These are phyloP conservation scores for Teratosphaeriaceae sp. DNA, from an alignment of 2,329 filamentous ascomycete species.

Conservation along the genomic window DNA sequence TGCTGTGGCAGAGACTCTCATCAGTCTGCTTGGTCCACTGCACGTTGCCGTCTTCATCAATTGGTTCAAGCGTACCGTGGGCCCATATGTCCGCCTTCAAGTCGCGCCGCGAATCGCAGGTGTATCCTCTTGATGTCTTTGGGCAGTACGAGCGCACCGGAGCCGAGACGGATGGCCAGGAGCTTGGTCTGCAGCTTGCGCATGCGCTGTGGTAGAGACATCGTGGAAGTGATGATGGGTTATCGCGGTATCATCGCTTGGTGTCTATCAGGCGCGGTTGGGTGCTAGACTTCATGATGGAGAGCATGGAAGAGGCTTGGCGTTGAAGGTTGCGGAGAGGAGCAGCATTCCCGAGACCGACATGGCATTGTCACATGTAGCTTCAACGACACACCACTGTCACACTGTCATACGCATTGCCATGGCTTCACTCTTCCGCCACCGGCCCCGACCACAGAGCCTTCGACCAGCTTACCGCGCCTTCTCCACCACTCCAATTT, in stretches of 20 bases:
- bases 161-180: slow-evolving; percentile 68
- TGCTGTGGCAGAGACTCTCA: slow-evolving; percentile 44
- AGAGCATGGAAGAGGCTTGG: slow-evolving; percentile 1
- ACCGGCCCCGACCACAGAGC: slow-evolving; percentile 7
- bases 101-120: slow-evolving; percentile 60
- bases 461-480: slow-evolving; percentile 17
- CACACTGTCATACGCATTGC: background rate
- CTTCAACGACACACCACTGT: background rate
- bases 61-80: slow-evolving; percentile 49
- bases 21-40: too few relatives aligned
- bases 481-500: slow-evolving; percentile 26
- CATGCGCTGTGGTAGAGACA: slow-evolving; percentile 60
- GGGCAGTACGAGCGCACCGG: slow-evolving; percentile 76
- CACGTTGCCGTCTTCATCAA: background rate
- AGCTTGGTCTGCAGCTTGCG: slow-evolving; percentile 68
- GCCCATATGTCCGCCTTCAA: slow-evolving; percentile 63
- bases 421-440: slow-evolving; percentile 23
- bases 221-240: slow-evolving; percentile 34
- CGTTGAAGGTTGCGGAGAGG: background rate
- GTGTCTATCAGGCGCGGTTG: background rate
- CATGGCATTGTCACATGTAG: background rate
- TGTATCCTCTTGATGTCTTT: slow-evolving; percentile 68
- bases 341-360: background rate
- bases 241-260: slow-evolving; percentile 5
- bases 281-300: too few relatives aligned